Evolutionary conservation across 805 yeast genomes (phyloP).

Genomic region (Candida ficus): DNA sequence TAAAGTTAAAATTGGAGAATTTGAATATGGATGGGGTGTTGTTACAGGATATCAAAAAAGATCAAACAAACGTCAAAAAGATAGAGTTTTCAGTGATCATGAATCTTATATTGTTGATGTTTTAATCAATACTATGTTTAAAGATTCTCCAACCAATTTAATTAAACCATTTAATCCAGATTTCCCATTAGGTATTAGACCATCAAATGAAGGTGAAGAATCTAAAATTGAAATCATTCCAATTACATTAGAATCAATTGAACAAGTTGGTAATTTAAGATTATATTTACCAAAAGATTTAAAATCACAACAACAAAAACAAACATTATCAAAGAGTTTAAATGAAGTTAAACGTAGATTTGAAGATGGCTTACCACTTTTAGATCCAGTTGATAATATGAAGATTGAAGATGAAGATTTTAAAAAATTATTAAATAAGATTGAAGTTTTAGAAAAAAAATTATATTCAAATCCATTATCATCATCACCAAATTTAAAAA

Average conservation of each 20-base stretch:
- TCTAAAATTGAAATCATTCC: slow-evolving; percentile 77
- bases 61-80: slow-evolving; percentile 50
- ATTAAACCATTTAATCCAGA: slow-evolving; percentile 72
- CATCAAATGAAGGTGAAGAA: slow-evolving; percentile 69
- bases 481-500: slow-evolving; percentile 54
- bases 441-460: slow-evolving; percentile 77
- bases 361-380: slow-evolving; percentile 85
- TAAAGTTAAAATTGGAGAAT: slow-evolving; percentile 50
- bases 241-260: slow-evolving; percentile 73
- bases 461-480: slow-evolving; percentile 64
- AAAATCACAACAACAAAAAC: slow-evolving; percentile 54
- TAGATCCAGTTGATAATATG: slow-evolving; percentile 92
- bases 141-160: slow-evolving; percentile 78
- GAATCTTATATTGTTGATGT: slow-evolving; percentile 87
- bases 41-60: slow-evolving; percentile 76
- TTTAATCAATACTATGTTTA: slow-evolving; percentile 69
- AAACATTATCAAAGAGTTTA: slow-evolving; percentile 63
- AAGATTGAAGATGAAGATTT: slow-evolving; percentile 83
- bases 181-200: slow-evolving; percentile 87
- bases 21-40: slow-evolving; percentile 95
- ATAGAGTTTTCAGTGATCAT: slow-evolving; percentile 67
- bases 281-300: slow-evolving; percentile 75
- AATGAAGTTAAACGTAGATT: slow-evolving; percentile 77
- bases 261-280: slow-evolving; percentile 72
- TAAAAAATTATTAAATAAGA: slow-evolving; percentile 62